phyloP scores from a whole-genome alignment of 1,139 yeast genomes.

The Magnusiomyces magnusii region DNA sequence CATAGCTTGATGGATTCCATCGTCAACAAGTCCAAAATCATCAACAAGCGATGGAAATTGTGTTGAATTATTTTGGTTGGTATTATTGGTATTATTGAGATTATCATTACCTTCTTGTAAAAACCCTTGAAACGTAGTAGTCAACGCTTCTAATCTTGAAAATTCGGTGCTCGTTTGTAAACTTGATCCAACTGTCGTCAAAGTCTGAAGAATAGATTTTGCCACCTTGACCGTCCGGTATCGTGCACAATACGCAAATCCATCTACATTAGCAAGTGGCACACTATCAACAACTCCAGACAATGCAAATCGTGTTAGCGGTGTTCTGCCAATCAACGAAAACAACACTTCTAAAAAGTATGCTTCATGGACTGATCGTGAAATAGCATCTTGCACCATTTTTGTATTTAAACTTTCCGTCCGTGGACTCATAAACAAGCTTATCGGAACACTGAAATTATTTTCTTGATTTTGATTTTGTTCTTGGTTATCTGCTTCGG shows the following conservation, averaged over 20 bases:
- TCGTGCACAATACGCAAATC: conserved; percentile 14
- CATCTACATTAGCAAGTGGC: conserved; percentile 11
- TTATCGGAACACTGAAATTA: conserved; percentile 7
- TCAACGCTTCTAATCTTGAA: conserved; percentile 13
- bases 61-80: background rate
- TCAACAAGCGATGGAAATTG: conserved; percentile 13
- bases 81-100: background rate
- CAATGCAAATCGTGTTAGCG: conserved; percentile 8
- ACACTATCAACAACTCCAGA: conserved; percentile 10
- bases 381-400: conserved; percentile 5
- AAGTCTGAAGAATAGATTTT: conserved; percentile 8
- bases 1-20: conserved; percentile 16
- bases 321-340: conserved; percentile 13
- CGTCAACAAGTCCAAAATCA: conserved; percentile 14
- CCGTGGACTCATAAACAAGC: conserved; percentile 13
- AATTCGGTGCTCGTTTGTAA: conserved; percentile 13
- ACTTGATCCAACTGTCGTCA: conserved; percentile 13
- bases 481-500: background rate
- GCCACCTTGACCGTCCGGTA: conserved; percentile 14
- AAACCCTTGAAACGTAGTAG: conserved; percentile 15
- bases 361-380: conserved; percentile 13
- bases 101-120: background rate
- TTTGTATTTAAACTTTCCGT: conserved; percentile 5
- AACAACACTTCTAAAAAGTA: conserved; percentile 15
- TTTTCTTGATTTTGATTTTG: background rate